A percentile compares a stretch with the other conserved stretches of the same genome.
Evolutionary conservation across 208 protist species (phyloP).

Genomic region (Balamuthia mandrillaris): DNA sequence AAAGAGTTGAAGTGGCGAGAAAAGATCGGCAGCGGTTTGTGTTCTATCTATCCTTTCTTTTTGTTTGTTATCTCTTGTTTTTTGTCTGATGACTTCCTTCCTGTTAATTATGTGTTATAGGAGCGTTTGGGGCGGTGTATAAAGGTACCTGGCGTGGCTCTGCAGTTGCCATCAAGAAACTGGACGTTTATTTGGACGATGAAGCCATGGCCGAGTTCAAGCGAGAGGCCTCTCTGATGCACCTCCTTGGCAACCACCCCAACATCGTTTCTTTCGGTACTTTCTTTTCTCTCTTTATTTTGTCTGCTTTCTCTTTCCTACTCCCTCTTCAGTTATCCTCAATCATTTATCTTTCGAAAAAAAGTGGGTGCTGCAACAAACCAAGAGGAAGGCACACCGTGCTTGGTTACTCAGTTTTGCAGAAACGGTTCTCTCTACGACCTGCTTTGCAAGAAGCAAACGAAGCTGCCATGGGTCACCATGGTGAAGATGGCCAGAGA

Average conservation of each 20-base stretch:
- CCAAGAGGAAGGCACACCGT: too few relatives aligned
- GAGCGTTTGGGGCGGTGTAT: background rate
- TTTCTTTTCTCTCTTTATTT: too few relatives aligned
- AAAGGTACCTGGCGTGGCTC: background rate
- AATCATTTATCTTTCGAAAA: too few relatives aligned
- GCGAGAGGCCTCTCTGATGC: conserved; percentile 23
- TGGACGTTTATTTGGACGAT: background rate
- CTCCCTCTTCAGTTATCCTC: too few relatives aligned
- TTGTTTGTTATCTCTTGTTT: too few relatives aligned
- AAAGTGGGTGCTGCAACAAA: too few relatives aligned
- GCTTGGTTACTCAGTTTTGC: conserved; percentile 26
- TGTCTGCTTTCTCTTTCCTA: too few relatives aligned
- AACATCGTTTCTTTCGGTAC: conserved; percentile 29
- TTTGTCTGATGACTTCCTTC: too few relatives aligned
- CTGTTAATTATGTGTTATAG: background rate
- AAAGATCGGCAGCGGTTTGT: too few relatives aligned
- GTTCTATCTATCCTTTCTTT: too few relatives aligned
- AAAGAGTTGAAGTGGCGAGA: too few relatives aligned
- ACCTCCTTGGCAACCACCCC: conserved; percentile 31
- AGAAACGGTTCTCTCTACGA: background rate
- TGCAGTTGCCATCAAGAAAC: background rate
- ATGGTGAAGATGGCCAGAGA: conserved; percentile 23
- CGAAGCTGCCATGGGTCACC: background rate
- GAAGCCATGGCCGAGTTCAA: background rate
- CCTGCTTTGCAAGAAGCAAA: conserved; percentile 26